Evolutionary conservation across 2,329 filamentous ascomycete genomes (phyloP).

Genomic region (Colletotrichum gloeosporioides): DNA sequence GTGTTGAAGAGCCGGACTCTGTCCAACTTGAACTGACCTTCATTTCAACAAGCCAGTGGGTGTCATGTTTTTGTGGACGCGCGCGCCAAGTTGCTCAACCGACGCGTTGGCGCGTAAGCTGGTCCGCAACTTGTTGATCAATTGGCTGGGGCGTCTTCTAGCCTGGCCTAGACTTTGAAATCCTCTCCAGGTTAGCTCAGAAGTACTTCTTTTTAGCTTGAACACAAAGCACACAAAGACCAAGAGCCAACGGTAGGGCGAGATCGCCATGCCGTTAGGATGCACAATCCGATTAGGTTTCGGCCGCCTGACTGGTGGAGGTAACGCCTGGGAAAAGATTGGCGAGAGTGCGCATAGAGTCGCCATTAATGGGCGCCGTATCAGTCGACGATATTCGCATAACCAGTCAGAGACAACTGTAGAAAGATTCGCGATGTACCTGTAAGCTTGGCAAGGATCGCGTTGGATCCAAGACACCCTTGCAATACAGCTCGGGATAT

Average conservation of each 20-base stretch:
- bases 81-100: constrained; percentile 10
- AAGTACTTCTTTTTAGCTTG: background rate
- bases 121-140: background rate
- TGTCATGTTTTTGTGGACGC: background rate
- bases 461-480: constrained; percentile 9
- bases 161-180: constrained; percentile 4
- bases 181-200: background rate
- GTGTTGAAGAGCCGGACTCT: background rate
- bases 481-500: constrained; percentile 15
- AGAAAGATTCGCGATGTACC: constrained; percentile 10
- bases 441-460: constrained; percentile 8
- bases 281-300: background rate
- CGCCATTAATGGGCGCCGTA: background rate
- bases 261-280: background rate
- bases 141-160: constrained; percentile 4
- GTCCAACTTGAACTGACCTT: background rate
- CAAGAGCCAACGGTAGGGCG: background rate
- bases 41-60: background rate
- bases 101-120: constrained; percentile 15
- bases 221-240: background rate
- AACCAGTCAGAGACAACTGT: background rate
- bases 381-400: background rate
- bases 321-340: background rate
- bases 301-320: background rate
- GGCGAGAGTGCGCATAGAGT: background rate